These are phyloP conservation scores for Colletotrichum nymphaeae DNA, from an alignment of 2,329 filamentous ascomycete species.

Conservation along the genomic window DNA sequence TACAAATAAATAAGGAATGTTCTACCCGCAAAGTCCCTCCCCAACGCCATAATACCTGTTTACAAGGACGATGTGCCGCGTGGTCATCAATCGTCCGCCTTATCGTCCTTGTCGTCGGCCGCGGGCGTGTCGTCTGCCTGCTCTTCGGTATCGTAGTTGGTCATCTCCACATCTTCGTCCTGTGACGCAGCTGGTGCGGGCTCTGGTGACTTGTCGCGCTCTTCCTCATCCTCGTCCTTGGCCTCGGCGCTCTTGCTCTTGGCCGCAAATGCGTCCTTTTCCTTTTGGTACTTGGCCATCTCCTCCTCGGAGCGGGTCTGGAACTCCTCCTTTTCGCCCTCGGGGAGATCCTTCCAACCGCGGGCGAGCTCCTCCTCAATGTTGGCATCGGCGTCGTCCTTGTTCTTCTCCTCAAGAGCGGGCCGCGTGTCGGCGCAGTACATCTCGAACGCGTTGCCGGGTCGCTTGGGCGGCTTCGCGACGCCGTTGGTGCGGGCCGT, in stretches of 20 bases:
- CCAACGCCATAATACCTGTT: slow-evolving; percentile 23
- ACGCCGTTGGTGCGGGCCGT: slow-evolving; percentile 51
- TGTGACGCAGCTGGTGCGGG: slow-evolving; percentile 44
- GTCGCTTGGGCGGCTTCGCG: slow-evolving; percentile 54
- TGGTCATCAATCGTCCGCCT: slow-evolving; percentile 23
- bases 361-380: slow-evolving; percentile 67
- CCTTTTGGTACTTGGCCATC: slow-evolving; percentile 54
- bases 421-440: slow-evolving; percentile 64
- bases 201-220: slow-evolving; percentile 35
- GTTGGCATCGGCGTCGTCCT: slow-evolving; percentile 50
- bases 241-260: slow-evolving; percentile 40
- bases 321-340: slow-evolving; percentile 61
- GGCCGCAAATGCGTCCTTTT: slow-evolving; percentile 45
- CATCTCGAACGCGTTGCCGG: slow-evolving; percentile 64
- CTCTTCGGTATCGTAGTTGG: slow-evolving; percentile 57
- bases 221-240: slow-evolving; percentile 38
- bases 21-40: slow-evolving; percentile 25
- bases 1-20: slow-evolving; percentile 22
- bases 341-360: slow-evolving; percentile 65
- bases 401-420: slow-evolving; percentile 55
- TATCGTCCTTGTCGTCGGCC: slow-evolving; percentile 32
- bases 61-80: not conserved
- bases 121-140: slow-evolving; percentile 39
- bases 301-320: slow-evolving; percentile 55
- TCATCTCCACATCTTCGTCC: slow-evolving; percentile 63